Evolutionary conservation across 257 asterid genomes (phyloP), one percentile per base, ranked within the genome.

Genomic region (Jasminum sambac): DNA sequence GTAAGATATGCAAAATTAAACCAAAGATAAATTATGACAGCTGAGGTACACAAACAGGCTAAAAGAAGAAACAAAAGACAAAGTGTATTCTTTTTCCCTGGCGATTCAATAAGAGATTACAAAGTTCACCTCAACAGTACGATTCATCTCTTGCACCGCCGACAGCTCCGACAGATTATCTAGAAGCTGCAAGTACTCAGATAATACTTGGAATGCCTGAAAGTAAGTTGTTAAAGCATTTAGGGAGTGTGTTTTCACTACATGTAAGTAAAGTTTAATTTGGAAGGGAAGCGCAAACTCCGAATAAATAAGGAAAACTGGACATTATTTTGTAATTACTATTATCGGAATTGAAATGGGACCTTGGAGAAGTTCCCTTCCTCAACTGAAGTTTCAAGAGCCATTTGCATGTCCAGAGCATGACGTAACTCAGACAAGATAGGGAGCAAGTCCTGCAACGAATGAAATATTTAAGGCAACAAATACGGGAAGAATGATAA

Each of bases 321-420:
- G 75, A 63, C 74, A 43, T 58, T 26, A 69, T 68, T 66, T 50
- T 52, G 76, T 68, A 63, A 67, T 41, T 78, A 75, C 79, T 66
- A 38, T 1, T 62, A 76, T 52, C 65, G 76, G 74, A 79, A 70
- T 61, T 36, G 66, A 72, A 77, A 79, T 24, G 66, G 66, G 68
- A 91, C 99, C 99, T 95, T 87, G 52, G 95, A 88, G 83, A 91
- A 95, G 81, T 81, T 88, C 71, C 90, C 96, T 80, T 89, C 90
- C 82, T 82, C 90, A 64, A 95, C 92, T 79, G 69, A 90, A 82
- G 86, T 84, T 84, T 95, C 98, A 80, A 95, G 98, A 80, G 80
- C 74, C 64, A 48, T 78, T 86, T 95, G 94, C 90, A 90, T 84
- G 83, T 83, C 90, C 62, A 90, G 81, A 17, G 98, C 99, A 78